These are phyloP conservation scores for Magnaporthiopsis poae DNA, from an alignment of 2,329 filamentous ascomycete species.

Conservation along the genomic window DNA sequence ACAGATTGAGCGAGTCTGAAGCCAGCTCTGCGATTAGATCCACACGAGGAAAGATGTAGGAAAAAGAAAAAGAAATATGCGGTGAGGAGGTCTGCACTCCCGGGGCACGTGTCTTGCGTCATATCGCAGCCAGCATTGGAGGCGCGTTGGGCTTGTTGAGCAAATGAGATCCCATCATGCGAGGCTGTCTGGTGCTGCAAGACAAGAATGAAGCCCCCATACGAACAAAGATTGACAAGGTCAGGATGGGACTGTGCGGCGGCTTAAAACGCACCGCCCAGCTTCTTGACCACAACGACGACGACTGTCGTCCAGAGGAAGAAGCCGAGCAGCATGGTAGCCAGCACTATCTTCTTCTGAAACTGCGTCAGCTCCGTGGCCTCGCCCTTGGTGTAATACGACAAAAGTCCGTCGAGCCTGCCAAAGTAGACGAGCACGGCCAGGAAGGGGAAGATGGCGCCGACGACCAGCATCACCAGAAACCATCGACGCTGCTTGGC, in stretches of 20 bases:
- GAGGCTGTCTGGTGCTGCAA: neutral
- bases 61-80: neutral
- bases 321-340: constrained; percentile 21
- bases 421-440: constrained; percentile 35
- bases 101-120: no score
- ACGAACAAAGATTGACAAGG: neutral
- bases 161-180: neutral
- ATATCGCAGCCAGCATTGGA: neutral
- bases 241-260: neutral
- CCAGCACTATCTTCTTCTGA: constrained; percentile 27
- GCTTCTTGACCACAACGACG: constrained; percentile 13
- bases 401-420: constrained; percentile 34
- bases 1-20: neutral
- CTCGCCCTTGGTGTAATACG: constrained; percentile 40
- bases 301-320: constrained; percentile 15
- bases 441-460: constrained; percentile 36
- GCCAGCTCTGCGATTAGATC: neutral
- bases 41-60: neutral
- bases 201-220: neutral
- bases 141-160: neutral
- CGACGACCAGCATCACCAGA: constrained; percentile 26
- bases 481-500: constrained; percentile 28
- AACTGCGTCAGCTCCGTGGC: constrained; percentile 27
- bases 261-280: constrained; percentile 1
- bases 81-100: neutral